Evolutionary conservation across 768 basidiomycete genomes (phyloP).

Genomic region (Xanthoconium purpureum): DNA sequence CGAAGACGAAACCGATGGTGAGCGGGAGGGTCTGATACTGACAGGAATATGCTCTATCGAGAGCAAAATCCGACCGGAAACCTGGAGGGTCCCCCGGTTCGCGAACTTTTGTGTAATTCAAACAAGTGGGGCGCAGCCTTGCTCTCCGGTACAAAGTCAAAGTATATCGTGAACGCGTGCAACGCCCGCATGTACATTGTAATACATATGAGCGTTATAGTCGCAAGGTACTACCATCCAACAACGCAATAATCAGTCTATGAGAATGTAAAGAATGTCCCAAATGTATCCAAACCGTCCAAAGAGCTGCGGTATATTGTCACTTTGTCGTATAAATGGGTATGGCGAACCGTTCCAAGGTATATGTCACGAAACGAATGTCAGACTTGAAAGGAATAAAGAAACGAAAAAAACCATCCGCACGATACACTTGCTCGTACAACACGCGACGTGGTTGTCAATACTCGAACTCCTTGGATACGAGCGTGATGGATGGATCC

Average conservation of each 20-base stretch:
- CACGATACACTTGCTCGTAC: not conserved
- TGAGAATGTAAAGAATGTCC: not conserved
- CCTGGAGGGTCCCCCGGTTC: too few species aligned
- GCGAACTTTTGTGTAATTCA: too few species aligned
- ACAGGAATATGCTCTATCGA: too few species aligned
- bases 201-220: not conserved
- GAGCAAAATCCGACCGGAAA: too few species aligned
- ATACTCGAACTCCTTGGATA: slow-evolving; percentile 68
- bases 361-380: slow-evolving; percentile 5
- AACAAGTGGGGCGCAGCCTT: too few species aligned
- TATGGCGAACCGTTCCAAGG: not conserved
- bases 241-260: not conserved
- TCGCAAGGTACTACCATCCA: not conserved
- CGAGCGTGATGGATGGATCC: slow-evolving; percentile 58
- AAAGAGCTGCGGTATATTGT: too few species aligned
- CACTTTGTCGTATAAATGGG: not conserved
- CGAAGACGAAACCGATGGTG: too few species aligned
- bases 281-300: not conserved
- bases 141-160: too few species aligned
- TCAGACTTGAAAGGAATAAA: not conserved
- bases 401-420: not conserved
- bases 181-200: not conserved
- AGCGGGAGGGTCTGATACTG: too few species aligned
- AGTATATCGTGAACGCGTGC: not conserved
- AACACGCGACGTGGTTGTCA: slow-evolving; percentile 27